Percentiles rank a stretch among this genome's conserved stretches.
Evolutionary conservation across 768 basidiomycete genomes (phyloP).

Genomic region (Bullera alba): DNA sequence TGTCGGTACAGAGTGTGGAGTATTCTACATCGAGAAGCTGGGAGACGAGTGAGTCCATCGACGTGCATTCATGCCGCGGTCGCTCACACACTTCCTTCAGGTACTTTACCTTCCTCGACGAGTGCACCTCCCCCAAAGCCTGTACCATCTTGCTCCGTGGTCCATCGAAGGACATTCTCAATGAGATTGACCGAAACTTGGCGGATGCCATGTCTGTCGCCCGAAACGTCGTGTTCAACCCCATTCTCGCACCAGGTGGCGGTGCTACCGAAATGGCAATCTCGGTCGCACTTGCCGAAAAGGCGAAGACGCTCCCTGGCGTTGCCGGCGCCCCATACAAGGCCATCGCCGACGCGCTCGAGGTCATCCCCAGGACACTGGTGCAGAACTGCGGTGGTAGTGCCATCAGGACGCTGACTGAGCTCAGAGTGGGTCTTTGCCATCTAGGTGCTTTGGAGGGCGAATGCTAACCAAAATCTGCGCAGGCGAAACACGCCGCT

Average conservation of each 20-base stretch:
- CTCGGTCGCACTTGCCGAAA: conserved; percentile 65
- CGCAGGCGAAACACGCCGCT: conserved; percentile 85
- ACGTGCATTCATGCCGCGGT: too few relatives aligned
- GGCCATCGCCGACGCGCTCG: conserved; percentile 92
- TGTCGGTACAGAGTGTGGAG: conserved; percentile 84
- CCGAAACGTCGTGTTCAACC: conserved; percentile 94
- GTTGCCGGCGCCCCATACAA: conserved; percentile 86
- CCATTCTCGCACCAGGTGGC: conserved; percentile 84
- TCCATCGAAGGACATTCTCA: conserved; percentile 94
- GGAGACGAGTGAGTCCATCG: conserved; percentile 68
- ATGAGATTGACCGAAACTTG: conserved; percentile 95
- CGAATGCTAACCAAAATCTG: not conserved
- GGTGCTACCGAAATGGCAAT: conserved; percentile 99
- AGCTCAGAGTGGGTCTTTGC: conserved; percentile 64
- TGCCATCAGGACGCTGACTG: conserved; percentile 84
- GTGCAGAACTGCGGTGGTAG: conserved; percentile 95
- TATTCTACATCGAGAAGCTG: conserved; percentile 96
- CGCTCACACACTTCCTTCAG: conserved; percentile 46
- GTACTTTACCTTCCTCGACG: conserved; percentile 95
- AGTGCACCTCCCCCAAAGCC: conserved; percentile 83
- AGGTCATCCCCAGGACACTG: conserved; percentile 90
- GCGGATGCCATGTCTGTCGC: conserved; percentile 97
- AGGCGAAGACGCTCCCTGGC: conserved; percentile 72
- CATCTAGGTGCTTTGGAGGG: not conserved
- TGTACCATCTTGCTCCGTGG: conserved; percentile 97